Evolutionary conservation across 2,329 filamentous ascomycete species (phyloP), one percentile per base, ranked within the genome.

Genomic region (Periconia macrospinosa): DNA sequence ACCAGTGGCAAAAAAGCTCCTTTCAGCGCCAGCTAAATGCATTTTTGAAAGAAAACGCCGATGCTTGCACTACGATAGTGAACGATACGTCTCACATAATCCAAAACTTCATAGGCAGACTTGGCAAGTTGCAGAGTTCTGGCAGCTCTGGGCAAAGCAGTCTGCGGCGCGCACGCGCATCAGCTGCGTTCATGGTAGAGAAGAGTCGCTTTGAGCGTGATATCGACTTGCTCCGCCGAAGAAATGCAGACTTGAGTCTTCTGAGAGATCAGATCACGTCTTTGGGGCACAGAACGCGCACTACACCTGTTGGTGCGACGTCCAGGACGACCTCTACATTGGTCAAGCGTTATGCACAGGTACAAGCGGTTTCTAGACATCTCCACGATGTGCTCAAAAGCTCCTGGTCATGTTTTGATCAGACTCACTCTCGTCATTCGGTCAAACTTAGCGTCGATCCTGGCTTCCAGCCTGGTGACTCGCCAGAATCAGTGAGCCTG

Each of bases 151-250:
- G 18, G 5, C 11, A 23, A 17, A 27, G n/a, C n/a, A 45, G 18
- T 18, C 47, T 49, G 17, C 49, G 20, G 18, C 49, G 49, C n/a
- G 49, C 42, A 17, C 41, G 43, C 7, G 17, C 8, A n/a, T 49
- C 47, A n/a, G 47, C 47, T 20, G n/a, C 33, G 6, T 51, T 50
- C 30, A 33, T 41, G 30, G 19, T 50, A 19, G 41, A 50, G 23
- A 51, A 51, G 30, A 23, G 41, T 41, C 20, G 49, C 2, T 51
- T 51, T 23, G 49, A 51, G n/a, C 41, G 42, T 5, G 49, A 51
- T 46, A 45, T 51, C 18, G 23, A 41, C 20, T 41, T n/a, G 14
- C 49, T 51, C 18, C 49, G 49, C 11, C 15, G 40, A 33, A 46
- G 49, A 41, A 51, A 51, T 41, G 43, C 30, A 17, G 49, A 51